phyloP scores from a whole-genome alignment of 768 basidiomycete species.

The Boletus rubropictus region DNA sequence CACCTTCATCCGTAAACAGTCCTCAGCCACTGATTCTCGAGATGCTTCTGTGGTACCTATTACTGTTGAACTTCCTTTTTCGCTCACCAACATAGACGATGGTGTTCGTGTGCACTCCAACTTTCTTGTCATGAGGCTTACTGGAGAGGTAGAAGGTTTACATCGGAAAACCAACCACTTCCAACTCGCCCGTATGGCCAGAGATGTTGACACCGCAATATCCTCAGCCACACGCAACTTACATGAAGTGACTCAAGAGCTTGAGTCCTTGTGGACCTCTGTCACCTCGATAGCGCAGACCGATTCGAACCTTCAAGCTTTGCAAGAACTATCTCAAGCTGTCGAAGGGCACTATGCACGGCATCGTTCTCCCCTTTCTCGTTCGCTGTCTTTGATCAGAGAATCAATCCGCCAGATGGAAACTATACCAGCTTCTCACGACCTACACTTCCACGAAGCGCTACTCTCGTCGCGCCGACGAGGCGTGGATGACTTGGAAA shows the following conservation, averaged over 20 bases:
- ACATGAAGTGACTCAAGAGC: conserved; percentile 34
- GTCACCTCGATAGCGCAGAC: conserved; percentile 27
- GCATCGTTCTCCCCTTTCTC: conserved; percentile 36
- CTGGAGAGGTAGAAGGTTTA: conserved; percentile 48
- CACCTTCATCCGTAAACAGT: conserved; percentile 30
- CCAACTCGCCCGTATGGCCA: conserved; percentile 48
- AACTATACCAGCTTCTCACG: conserved; percentile 37
- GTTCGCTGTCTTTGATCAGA: conserved; percentile 49
- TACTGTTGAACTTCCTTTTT: conserved; percentile 45
- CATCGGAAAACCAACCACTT: conserved; percentile 44
- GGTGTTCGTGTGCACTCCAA: conserved; percentile 66
- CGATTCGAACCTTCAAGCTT: conserved; percentile 28
- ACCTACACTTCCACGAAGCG: conserved; percentile 41
- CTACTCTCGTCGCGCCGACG: conserved; percentile 46
- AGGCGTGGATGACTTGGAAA: conserved; percentile 47
- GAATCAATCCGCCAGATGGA: conserved; percentile 55
- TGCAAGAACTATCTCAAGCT: conserved; percentile 34
- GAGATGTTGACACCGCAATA: conserved; percentile 43
- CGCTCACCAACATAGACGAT: conserved; percentile 55
- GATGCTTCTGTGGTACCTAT: conserved; percentile 30
- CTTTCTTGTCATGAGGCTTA: conserved; percentile 57
- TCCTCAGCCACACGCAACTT: conserved; percentile 36
- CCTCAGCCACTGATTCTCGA: conserved; percentile 33
- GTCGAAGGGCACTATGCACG: conserved; percentile 33
- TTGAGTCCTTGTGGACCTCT: conserved; percentile 36